Evolutionary conservation across 2,329 filamentous ascomycete species (phyloP), one percentile per base, ranked within the genome.

Genomic region (Colletotrichum musae): DNA sequence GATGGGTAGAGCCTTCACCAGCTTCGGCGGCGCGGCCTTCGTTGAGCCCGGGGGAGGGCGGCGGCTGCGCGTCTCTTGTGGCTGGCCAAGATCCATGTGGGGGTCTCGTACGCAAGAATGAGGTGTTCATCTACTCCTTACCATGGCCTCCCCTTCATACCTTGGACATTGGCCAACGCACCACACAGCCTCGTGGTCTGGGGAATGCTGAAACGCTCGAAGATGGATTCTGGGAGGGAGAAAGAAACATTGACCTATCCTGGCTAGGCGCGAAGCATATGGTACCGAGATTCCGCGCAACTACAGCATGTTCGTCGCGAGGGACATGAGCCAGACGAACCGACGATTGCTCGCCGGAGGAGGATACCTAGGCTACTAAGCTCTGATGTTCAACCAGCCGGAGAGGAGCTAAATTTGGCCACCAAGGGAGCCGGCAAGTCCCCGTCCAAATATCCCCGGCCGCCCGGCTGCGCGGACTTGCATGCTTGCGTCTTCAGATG

Each of bases 151-250:
- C 54, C 50, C 48, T 45, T 57, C 43, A 59, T 58, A 54, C 43
- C 41, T 45, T 43, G 32, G 32, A 21, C 21, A 56, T 58, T 59
- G 48, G 62, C 32, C 56, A 24, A 60, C n/a, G 21, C 53, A 58
- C 18, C 48, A 48, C 41, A 59, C 24, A 56, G 43, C 56, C 43
- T 61, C 51, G 24, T 56, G 51, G 45, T 57, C 50, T 24, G 50
- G 51, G 43, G 57, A 70, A 60, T 70, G 67, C 62, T 58, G 67
- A 66, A 70, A 66, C 43, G 18, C 56, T 52, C 43, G n/a, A 51
- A 28, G n/a, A 26, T 15, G 18, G 64, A 21, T 60, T 24, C n/a
- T 50, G 18, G 43, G 24, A 57, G 45, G 36, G 51, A 41, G 32
- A 45, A 16, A 50, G 24, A 47, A 59, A 28, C 41, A 48, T n/a